These are phyloP conservation scores for Trapa bicornis DNA, from an alignment of 345 rosid genomes.

Conservation along the genomic window DNA sequence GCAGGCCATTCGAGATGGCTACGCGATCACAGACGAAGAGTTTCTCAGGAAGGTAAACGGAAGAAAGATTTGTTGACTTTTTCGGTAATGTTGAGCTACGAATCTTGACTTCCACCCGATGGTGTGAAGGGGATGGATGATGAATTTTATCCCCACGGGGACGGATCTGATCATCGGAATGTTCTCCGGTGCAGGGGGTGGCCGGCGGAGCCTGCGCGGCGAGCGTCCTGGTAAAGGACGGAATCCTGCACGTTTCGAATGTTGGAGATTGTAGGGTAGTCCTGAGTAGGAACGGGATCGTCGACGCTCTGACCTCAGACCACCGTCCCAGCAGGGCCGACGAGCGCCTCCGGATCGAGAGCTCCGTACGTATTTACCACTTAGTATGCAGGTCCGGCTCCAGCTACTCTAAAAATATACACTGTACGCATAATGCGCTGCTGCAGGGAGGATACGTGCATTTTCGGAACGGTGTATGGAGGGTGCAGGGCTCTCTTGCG, in stretches of 20 bases:
- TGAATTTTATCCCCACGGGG: too few relatives aligned
- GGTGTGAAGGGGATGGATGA: too few relatives aligned
- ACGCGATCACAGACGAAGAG: constrained; percentile 28
- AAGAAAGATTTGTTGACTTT: too few relatives aligned
- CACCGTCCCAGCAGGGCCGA: constrained; percentile 31
- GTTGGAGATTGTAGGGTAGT: constrained; percentile 43
- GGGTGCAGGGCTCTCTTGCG: constrained; percentile 44
- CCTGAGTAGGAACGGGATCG: constrained; percentile 33
- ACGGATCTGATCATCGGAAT: too few relatives aligned
- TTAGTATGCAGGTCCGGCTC: too few relatives aligned
- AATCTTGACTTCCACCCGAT: too few relatives aligned
- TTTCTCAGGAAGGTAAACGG: constrained; percentile 35
- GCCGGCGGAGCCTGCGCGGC: constrained; percentile 43
- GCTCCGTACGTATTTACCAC: constrained; percentile 16
- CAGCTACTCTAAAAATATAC: too few relatives aligned
- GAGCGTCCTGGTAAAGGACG: constrained; percentile 24
- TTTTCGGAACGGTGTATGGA: constrained; percentile 29
- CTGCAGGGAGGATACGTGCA: constrained; percentile 46
- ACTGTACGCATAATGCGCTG: too few relatives aligned
- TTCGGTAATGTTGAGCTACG: too few relatives aligned
- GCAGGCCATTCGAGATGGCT: constrained; percentile 28
- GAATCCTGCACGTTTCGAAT: constrained; percentile 30
- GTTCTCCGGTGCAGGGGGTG: constrained; percentile 17
- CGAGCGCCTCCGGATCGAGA: constrained; percentile 34
- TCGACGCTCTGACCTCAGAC: constrained; percentile 24